Percentiles rank a stretch among this genome's conserved stretches.
These are phyloP conservation scores for Thelonectria discophora DNA, from an alignment of 2,329 filamentous ascomycete genomes.

Conservation along the genomic window DNA sequence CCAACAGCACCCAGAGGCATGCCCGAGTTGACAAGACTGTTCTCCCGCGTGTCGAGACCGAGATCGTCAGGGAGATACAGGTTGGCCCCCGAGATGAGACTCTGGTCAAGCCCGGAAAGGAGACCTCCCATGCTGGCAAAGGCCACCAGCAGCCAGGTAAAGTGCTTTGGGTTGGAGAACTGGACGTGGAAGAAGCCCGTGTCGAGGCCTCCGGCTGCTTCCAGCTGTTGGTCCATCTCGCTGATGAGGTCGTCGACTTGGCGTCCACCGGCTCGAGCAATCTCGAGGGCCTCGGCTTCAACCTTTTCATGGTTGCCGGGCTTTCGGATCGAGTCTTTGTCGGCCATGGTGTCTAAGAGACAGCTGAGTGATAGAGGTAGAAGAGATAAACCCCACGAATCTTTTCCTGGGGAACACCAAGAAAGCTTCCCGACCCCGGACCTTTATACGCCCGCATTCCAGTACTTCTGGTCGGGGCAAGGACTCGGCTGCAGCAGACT, in stretches of 20 bases:
- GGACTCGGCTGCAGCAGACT: too few species aligned
- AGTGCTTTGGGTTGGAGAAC: constrained; percentile 67
- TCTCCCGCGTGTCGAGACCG: constrained; percentile 62
- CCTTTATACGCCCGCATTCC: constrained; percentile 22
- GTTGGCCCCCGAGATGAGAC: constrained; percentile 75
- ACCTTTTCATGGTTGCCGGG: constrained; percentile 41
- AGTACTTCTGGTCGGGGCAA: constrained; percentile 20
- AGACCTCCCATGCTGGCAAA: constrained; percentile 81
- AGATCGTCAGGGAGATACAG: constrained; percentile 70
- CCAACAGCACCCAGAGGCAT: constrained; percentile 78
- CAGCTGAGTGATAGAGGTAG: not conserved
- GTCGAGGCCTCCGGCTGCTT: constrained; percentile 44
- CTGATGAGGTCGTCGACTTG: constrained; percentile 52
- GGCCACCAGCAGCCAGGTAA: constrained; percentile 73
- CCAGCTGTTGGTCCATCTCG: constrained; percentile 54
- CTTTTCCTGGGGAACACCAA: constrained; percentile 16
- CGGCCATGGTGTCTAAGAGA: constrained; percentile 28
- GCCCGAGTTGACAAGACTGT: constrained; percentile 73
- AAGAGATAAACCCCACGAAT: constrained; percentile 19
- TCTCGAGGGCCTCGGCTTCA: constrained; percentile 48
- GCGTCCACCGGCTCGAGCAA: constrained; percentile 45
- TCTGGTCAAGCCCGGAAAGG: constrained; percentile 77
- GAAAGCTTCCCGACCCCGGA: constrained; percentile 1
- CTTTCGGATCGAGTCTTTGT: constrained; percentile 35
- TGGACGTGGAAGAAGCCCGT: constrained; percentile 61